A percentile compares a stretch with the other conserved stretches of the same genome.
Evolutionary conservation across 306 rosid genomes (phyloP).

Genomic region (cucumber (Cucumis sativus)): Cucumber_9930_V3 NC_026658.2:5081001-5081500

Average conservation of each 20-base stretch:
- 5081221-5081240: neutral
- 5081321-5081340: neutral
- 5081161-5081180: slow-evolving; percentile 5
- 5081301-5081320: neutral
- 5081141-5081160: neutral
- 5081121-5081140: neutral
- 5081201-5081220: neutral
- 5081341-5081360: neutral
- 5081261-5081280: neutral
- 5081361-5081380: neutral
- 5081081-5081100: slow-evolving; percentile 24
- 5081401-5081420: neutral
- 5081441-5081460: neutral
- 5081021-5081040: slow-evolving; percentile 38
- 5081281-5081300: neutral
- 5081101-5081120: slow-evolving; percentile 15
- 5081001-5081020: slow-evolving; percentile 25
- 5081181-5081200: slow-evolving; percentile 6
- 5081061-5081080: slow-evolving; percentile 21
- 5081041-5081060: slow-evolving; percentile 24
- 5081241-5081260: neutral
- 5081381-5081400: neutral
- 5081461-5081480: neutral
- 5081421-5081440: neutral
- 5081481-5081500: neutral